phyloP scores from a whole-genome alignment of 805 yeast genomes.

The Saturnispora serradocipensis region DNA sequence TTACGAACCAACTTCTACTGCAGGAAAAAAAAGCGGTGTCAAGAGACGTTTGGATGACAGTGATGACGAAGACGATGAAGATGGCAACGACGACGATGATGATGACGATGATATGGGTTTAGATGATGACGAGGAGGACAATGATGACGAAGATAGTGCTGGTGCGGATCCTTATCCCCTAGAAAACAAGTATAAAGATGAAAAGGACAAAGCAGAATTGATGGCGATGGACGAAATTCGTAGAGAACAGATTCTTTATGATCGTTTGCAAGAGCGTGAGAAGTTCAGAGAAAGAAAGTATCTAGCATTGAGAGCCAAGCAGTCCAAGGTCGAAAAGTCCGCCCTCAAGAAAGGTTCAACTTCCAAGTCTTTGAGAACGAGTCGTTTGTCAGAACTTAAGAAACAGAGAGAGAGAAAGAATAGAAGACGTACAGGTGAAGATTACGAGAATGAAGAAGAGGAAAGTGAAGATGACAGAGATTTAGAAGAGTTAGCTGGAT shows the following conservation, averaged over 20 bases:
- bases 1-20: conserved; percentile 27
- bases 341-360: conserved; percentile 23
- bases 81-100: conserved; percentile 20
- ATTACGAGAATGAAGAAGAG: conserved; percentile 29
- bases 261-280: conserved; percentile 88
- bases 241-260: conserved; percentile 84
- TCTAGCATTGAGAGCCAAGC: conserved; percentile 72
- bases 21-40: conserved; percentile 1
- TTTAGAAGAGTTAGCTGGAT: conserved; percentile 25
- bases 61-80: conserved; percentile 24
- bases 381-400: conserved; percentile 28
- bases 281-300: conserved; percentile 75
- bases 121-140: conserved; percentile 22
- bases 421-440: conserved; percentile 14
- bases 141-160: conserved; percentile 31
- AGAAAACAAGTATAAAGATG: conserved; percentile 85
- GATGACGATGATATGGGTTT: conserved; percentile 25
- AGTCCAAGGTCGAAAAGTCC: conserved; percentile 34
- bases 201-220: conserved; percentile 54
- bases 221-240: conserved; percentile 82
- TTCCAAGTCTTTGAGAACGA: conserved; percentile 24
- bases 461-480: conserved; percentile 25
- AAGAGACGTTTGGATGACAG: conserved; percentile 2
- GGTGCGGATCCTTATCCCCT: conserved; percentile 78
- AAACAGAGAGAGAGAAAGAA: conserved; percentile 29